A percentile compares a stretch with the other conserved stretches of the same genome.
phyloP scores from a whole-genome alignment of 2,329 filamentous ascomycete species.

The Clonostachys byssicola region DNA sequence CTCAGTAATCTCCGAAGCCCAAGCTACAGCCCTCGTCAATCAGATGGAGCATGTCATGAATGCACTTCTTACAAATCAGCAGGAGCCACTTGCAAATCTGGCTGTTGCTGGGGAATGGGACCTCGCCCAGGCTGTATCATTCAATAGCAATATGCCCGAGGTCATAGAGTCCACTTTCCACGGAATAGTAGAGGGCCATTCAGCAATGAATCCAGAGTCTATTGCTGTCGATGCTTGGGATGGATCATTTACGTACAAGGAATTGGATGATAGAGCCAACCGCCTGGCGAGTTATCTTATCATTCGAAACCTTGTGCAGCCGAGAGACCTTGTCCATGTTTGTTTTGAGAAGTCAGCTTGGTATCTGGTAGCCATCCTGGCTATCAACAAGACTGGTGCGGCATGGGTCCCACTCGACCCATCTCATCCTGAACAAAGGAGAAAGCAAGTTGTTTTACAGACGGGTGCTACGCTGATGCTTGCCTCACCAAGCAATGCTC shows the following conservation, averaged over 20 bases:
- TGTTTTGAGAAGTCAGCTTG: conserved; percentile 6
- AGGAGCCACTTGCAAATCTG: not conserved
- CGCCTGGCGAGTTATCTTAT: conserved; percentile 6
- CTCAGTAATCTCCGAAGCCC: conserved; percentile 3
- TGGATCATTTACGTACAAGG: conserved; percentile 28
- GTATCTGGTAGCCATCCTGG: conserved; percentile 2
- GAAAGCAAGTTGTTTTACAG: not conserved
- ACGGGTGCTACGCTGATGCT: not conserved
- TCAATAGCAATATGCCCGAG: not conserved
- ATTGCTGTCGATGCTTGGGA: conserved; percentile 35
- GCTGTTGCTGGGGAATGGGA: conserved; percentile 1
- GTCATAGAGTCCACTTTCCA: conserved; percentile 23
- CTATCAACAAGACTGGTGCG: conserved; percentile 5
- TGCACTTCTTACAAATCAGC: conserved; percentile 2
- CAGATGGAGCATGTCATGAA: conserved; percentile 7
- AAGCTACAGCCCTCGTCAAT: conserved; percentile 6
- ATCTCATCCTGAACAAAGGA: not conserved
- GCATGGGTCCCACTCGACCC: conserved; percentile 4
- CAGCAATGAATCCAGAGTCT: conserved; percentile 17
- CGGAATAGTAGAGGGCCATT: conserved; percentile 27
- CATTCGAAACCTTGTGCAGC: not conserved
- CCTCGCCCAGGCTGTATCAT: not conserved
- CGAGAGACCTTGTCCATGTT: conserved; percentile 1
- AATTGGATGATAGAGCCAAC: conserved; percentile 15
- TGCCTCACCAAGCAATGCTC: not conserved